phyloP scores from a whole-genome alignment of 768 basidiomycete genomes.

The Lactarius akahatsu region DNA sequence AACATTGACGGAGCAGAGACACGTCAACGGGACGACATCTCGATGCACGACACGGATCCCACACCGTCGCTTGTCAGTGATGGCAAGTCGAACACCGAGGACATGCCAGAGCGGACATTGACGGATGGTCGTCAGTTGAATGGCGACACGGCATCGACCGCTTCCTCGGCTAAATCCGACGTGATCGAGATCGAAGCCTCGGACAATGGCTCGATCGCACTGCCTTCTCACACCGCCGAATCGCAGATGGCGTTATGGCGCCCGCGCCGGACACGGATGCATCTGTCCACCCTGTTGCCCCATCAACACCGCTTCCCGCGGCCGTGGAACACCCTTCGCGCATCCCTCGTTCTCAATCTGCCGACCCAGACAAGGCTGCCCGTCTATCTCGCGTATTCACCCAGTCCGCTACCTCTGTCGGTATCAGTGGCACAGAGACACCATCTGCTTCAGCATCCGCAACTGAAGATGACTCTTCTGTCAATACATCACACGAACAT shows the following conservation, averaged over 20 bases:
- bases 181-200: constrained; percentile 25
- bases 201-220: constrained; percentile 17
- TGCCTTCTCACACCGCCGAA: not conserved
- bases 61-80: constrained; percentile 26
- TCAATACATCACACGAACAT: constrained; percentile 50
- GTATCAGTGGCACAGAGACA: constrained; percentile 33
- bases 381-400: constrained; percentile 60
- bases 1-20: constrained; percentile 34
- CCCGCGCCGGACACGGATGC: constrained; percentile 2
- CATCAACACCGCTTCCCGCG: constrained; percentile 31
- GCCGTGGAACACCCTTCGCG: constrained; percentile 39
- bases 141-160: constrained; percentile 29
- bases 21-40: constrained; percentile 17
- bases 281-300: constrained; percentile 29
- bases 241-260: not conserved
- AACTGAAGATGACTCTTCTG: constrained; percentile 68
- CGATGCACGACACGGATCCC: constrained; percentile 14
- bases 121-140: not conserved
- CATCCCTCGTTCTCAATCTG: constrained; percentile 77
- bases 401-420: constrained; percentile 40
- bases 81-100: constrained; percentile 18
- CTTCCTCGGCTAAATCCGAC: constrained; percentile 25
- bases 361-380: constrained; percentile 65
- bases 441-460: constrained; percentile 52
- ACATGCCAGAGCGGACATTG: not conserved